Conservation (phyloP, 2,329 filamentous ascomycete genomes). For the Alternaria infectoria region DNA sequence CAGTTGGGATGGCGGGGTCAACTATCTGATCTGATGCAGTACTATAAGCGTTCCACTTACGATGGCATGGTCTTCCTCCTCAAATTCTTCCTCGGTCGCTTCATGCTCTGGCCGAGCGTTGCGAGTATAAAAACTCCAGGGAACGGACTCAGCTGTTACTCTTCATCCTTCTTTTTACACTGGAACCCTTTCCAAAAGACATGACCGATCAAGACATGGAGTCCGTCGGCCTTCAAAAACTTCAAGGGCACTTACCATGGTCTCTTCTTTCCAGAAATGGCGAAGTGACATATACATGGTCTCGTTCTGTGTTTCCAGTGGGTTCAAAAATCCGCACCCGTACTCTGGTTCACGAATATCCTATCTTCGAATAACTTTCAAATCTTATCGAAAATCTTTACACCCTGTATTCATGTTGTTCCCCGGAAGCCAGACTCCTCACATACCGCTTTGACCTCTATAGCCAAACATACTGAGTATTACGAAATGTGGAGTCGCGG, state of each 20-base stretch:
- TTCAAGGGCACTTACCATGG: accelerated
- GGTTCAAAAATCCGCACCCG: too few relatives aligned
- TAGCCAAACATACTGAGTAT: accelerated
- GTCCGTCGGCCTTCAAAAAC: background rate
- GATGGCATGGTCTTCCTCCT: too few relatives aligned
- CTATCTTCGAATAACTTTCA: too few relatives aligned
- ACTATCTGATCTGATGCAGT: too few relatives aligned
- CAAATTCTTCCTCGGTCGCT: too few relatives aligned
- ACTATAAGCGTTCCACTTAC: too few relatives aligned
- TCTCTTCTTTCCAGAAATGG: background rate
- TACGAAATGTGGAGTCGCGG: background rate
- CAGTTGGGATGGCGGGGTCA: too few relatives aligned
- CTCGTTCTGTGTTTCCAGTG: too few relatives aligned
- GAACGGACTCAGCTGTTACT: background rate
- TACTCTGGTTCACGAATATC: too few relatives aligned
- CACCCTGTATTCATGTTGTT: background rate
- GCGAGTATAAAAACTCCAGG: background rate
- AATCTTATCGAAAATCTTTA: too few relatives aligned
- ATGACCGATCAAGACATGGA: background rate
- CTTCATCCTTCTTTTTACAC: background rate
- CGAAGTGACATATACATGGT: too few relatives aligned
- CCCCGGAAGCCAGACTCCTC: background rate
- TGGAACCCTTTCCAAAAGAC: background rate
- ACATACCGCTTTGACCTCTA: background rate
- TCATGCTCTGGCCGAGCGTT: background rate